A percentile compares a stretch with the other conserved stretches of the same genome.
Evolutionary conservation across 2,329 filamentous ascomycete species (phyloP).

Genomic region (Bisporella sp.): DNA sequence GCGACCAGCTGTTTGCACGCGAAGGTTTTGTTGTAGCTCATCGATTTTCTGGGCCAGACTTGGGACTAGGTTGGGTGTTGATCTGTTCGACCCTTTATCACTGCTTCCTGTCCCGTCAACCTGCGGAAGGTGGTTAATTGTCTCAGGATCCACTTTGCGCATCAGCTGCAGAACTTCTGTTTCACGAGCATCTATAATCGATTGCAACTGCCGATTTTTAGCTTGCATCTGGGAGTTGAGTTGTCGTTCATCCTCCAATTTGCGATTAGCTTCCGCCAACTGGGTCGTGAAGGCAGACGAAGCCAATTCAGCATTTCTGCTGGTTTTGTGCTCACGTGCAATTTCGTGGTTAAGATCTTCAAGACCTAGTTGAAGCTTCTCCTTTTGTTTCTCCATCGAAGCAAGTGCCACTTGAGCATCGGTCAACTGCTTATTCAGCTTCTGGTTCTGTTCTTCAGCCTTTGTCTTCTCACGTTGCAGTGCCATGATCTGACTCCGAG

Average conservation of each 20-base stretch:
- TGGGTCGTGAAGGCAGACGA: conserved; percentile 75
- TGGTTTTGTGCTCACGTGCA: conserved; percentile 81
- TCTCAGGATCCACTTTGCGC: conserved; percentile 72
- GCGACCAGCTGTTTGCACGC: conserved; percentile 74
- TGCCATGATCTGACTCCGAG: conserved; percentile 66
- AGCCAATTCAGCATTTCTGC: conserved; percentile 82
- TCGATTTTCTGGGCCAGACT: conserved; percentile 83
- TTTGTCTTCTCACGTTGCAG: conserved; percentile 79
- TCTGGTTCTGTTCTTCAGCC: conserved; percentile 74
- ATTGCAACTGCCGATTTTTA: conserved; percentile 75
- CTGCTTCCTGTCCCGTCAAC: conserved; percentile 27
- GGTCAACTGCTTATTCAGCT: conserved; percentile 75
- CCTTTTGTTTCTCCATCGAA: conserved; percentile 85
- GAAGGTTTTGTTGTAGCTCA: conserved; percentile 79
- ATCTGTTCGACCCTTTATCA: conserved; percentile 50
- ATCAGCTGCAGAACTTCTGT: conserved; percentile 77
- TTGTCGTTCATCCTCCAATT: conserved; percentile 84
- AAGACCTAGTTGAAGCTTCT: conserved; percentile 80
- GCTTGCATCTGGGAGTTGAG: conserved; percentile 77
- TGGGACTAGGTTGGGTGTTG: conserved; percentile 57
- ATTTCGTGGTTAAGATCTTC: conserved; percentile 93
- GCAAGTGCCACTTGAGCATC: conserved; percentile 78
- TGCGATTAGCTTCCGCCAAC: conserved; percentile 81
- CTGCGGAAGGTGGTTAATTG: conserved; percentile 42
- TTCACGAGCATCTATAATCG: conserved; percentile 70